These are phyloP conservation scores for Uncinocarpus reesii DNA, from an alignment of 2,329 filamentous ascomycete species.

Conservation along the genomic window DNA sequence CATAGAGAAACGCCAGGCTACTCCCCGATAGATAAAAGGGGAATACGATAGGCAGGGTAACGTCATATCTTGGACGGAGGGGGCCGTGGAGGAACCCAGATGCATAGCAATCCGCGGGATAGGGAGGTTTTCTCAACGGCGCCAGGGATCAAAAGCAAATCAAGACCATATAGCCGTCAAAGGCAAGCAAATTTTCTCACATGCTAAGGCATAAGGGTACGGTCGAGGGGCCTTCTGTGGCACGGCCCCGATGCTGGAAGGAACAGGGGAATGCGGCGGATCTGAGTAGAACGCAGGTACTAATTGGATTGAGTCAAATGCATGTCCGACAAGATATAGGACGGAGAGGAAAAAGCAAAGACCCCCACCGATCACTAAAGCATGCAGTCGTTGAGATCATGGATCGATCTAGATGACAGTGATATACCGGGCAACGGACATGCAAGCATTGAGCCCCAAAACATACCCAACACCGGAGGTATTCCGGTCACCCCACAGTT, in stretches of 20 bases:
- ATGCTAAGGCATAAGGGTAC: background rate
- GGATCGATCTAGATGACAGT: background rate
- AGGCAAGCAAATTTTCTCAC: background rate
- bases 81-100: background rate
- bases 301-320: background rate
- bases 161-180: background rate
- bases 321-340: background rate
- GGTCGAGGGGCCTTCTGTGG: background rate
- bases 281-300: background rate
- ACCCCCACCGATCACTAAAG: background rate
- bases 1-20: background rate
- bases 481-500: background rate
- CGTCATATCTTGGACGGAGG: constrained; percentile 5
- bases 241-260: background rate
- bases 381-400: background rate
- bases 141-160: constrained; percentile 7
- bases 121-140: constrained; percentile 5
- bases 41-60: background rate
- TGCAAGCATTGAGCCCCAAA: background rate
- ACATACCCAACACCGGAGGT: background rate
- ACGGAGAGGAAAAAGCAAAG: background rate
- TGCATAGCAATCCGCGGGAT: background rate
- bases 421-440: background rate
- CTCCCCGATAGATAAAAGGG: background rate
- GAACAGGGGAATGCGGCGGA: background rate